Evolutionary conservation across 2,329 filamentous ascomycete species (phyloP).

Genomic region (Aureobasidium sp.): DNA sequence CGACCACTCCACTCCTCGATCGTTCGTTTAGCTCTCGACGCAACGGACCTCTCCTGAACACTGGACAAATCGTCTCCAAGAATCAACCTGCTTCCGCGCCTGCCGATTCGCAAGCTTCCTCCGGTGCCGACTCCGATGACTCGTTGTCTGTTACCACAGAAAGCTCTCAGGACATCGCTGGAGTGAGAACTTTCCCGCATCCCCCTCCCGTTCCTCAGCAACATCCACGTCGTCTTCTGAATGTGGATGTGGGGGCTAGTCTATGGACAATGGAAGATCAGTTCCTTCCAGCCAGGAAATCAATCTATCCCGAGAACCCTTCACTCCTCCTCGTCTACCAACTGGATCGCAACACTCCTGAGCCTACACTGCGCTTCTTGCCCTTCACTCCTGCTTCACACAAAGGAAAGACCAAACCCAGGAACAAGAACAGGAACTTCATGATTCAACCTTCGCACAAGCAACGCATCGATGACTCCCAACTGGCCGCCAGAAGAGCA

Average conservation of each 20-base stretch:
- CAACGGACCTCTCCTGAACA: background rate
- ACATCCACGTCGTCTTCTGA: too few species aligned
- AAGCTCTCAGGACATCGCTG: background rate
- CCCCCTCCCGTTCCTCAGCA: too few species aligned
- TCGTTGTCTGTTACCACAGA: background rate
- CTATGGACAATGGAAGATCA: too few species aligned
- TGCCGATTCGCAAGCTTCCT: background rate
- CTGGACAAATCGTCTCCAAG: background rate
- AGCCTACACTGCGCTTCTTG: background rate
- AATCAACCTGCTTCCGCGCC: background rate
- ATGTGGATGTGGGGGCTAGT: too few species aligned
- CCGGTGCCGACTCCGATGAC: background rate
- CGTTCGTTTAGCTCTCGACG: background rate
- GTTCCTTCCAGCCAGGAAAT: background rate
- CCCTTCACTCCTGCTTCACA: background rate
- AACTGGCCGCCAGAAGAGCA: background rate
- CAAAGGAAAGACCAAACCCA: background rate
- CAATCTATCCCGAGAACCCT: background rate
- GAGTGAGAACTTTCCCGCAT: background rate
- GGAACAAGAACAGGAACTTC: background rate
- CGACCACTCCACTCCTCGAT: background rate
- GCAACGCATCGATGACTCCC: constrained; percentile 1
- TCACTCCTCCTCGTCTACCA: background rate
- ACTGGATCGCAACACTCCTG: background rate
- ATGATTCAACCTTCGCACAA: constrained; percentile 5